Base-by-base conservation (phyloP, 768 basidiomycete genomes). In the Leucocoprinus leucothites region DNA sequence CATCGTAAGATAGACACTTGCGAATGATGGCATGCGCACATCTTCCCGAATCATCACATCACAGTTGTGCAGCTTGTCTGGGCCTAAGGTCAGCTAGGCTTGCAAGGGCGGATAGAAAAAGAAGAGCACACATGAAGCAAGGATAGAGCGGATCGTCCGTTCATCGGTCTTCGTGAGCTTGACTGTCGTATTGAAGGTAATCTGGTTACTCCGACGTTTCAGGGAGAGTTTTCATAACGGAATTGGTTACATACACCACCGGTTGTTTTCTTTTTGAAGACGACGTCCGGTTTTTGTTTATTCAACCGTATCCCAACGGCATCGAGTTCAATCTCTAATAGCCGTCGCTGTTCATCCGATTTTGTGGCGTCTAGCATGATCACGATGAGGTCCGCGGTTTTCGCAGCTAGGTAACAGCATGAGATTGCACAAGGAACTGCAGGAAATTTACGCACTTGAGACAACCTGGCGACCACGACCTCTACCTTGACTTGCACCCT, bases 31-130 rank as follows among this genome's bases (percentile, higher is more conserved):
- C 21, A 38, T 26, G 69, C 79, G 62, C 63, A 97, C 94, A 71
- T 99, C 96, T 77, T 99, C 95, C 65, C 97, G 81, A 63, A 99
- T 93, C 94, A 98, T 96, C 8, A 98, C 88, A 70, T 99, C 96
- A 65, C 94, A 96, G 64, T 96, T 91, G 65, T 93, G 92, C 25
- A 94, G 71, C 69, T 92, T 94, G 68, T 93, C 90, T 92, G 58
- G 3, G 42, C 9, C 42, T n/a, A 48, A 18, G 19, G 13, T 26
- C 28, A 46, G 31, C 26, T 46, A 55, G 9, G 38, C 4, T 13
- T 38, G 26, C 47, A 26, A 21, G 24, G 45, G 40, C 16, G 22
- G n/a, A 21, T 31, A 7, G 38, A 51, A 57, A 4, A 16, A n/a
- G 8, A 11, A 38, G 6, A 48, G 41, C 82, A 58, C 70, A 87